Conservation (phyloP, 73 alveolate genomes). For the Paramecium sexaurelia region DNA sequence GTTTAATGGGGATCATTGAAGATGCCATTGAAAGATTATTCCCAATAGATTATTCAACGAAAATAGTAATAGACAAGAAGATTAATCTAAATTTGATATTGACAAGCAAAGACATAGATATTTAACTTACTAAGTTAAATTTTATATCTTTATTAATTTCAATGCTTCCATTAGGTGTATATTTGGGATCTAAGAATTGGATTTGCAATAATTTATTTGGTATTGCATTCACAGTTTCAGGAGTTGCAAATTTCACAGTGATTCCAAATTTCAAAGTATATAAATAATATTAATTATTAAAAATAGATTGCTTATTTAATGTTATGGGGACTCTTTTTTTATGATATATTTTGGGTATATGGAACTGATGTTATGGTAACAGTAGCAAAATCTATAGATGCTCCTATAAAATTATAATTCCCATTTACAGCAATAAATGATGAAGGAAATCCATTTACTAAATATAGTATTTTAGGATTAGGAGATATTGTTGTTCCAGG, state of each 20-base stretch:
- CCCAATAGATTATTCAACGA: constrained; percentile 37
- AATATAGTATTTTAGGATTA: constrained; percentile 93
- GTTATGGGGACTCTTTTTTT: constrained; percentile 89
- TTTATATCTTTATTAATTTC: constrained; percentile 72
- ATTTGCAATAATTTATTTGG: constrained; percentile 91
- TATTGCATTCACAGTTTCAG: constrained; percentile 87
- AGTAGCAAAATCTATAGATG: constrained; percentile 96
- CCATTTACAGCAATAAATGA: constrained; percentile 72
- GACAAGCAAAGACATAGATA: constrained; percentile 59
- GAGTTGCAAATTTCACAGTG: constrained; percentile 73
- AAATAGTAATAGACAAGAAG: constrained; percentile 16
- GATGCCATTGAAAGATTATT: constrained; percentile 64
- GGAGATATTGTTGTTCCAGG: constrained; percentile 99
- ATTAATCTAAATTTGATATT: constrained; percentile 23
- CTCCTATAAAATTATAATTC: constrained; percentile 95
- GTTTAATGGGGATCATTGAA: constrained; percentile 62
- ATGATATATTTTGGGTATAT: constrained; percentile 98
- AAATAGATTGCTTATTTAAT: constrained; percentile 56
- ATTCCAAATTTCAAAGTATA: constrained; percentile 67
- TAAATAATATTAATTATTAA: background rate
- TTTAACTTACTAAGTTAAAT: constrained; percentile 71
- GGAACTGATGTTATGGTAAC: constrained; percentile 99
- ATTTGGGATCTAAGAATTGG: constrained; percentile 84
- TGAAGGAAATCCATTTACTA: constrained; percentile 73
- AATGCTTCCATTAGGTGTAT: constrained; percentile 65